Percentiles rank a stretch among this genome's conserved stretches.
Evolutionary conservation across 805 yeast genomes (phyloP).

Genomic region (Diddensiella caesifluorescens): DNA sequence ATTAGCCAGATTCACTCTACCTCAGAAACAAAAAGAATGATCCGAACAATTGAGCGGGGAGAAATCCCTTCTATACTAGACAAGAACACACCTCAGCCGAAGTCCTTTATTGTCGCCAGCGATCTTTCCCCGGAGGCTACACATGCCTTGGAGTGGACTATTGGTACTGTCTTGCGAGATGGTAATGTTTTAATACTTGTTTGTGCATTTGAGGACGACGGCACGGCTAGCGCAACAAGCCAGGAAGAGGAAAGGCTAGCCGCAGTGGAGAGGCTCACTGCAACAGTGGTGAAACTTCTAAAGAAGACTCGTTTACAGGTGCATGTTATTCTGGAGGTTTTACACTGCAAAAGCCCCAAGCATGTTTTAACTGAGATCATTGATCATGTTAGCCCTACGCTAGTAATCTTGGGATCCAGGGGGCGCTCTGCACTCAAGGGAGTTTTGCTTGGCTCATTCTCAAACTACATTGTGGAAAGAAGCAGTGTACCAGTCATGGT

Average conservation of each 20-base stretch:
- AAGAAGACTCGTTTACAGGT: slow-evolving; percentile 65
- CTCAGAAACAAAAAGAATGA: slow-evolving; percentile 49
- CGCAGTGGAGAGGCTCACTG: slow-evolving; percentile 42
- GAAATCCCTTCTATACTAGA: slow-evolving; percentile 41
- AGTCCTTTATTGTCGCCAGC: slow-evolving; percentile 69
- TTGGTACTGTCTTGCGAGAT: slow-evolving; percentile 78
- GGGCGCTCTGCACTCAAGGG: slow-evolving; percentile 71
- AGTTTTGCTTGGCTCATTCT: slow-evolving; percentile 64
- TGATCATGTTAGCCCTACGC: slow-evolving; percentile 64
- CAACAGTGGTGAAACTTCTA: slow-evolving; percentile 40
- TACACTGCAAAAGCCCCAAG: slow-evolving; percentile 71
- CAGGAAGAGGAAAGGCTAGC: slow-evolving; percentile 38
- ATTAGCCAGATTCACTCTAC: slow-evolving; percentile 54
- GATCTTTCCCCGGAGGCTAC: slow-evolving; percentile 79
- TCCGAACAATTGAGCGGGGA: slow-evolving; percentile 67
- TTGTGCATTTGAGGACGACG: slow-evolving; percentile 34
- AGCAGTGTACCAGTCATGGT: slow-evolving; percentile 77
- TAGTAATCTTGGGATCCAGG: slow-evolving; percentile 71
- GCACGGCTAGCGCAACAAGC: slow-evolving; percentile 11
- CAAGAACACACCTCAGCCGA: slow-evolving; percentile 25
- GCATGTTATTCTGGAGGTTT: slow-evolving; percentile 66
- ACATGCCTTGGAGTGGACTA: slow-evolving; percentile 81
- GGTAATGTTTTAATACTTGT: slow-evolving; percentile 77
- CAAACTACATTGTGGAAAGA: slow-evolving; percentile 66
- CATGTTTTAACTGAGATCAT: slow-evolving; percentile 65